Evolutionary conservation across 257 asterid genomes (phyloP), one percentile per base, ranked within the genome.

Genomic region (Petrea volubilis): DNA sequence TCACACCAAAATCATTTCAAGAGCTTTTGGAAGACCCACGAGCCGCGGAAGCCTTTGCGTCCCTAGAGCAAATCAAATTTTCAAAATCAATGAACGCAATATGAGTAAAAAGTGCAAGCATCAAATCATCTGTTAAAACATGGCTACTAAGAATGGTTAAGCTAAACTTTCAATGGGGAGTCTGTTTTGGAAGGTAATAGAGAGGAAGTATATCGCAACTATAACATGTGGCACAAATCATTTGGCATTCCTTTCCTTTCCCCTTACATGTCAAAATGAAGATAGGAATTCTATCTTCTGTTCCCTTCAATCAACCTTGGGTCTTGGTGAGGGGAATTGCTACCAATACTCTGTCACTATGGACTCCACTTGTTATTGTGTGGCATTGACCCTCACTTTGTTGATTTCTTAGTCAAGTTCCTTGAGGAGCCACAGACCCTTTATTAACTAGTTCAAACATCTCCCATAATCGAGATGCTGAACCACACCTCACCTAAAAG

Each of bases 31-130:
- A 59, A 86, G 82, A 64, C 94, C 91, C 51, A 87, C 88, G 41
- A 87, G 87, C 65, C 93, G 74, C 36, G 93, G 90, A 77, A 87
- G 90, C 68, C 88, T 76, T 61, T 87, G 88, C 13, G 90, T 87
- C 52, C 90, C 93, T 82, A 72, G 62, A 64, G 64, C 50, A 55
- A 80, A 62, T 38, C 58, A 41, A 38, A 33, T 4, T 15, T 68
- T 25, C 28, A 60, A 57, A 70, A 64, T 55, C 60, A 40, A 29
- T 57, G 28, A 64, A 38, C 15, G 17, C 27, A 38, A 46, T 46
- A 67, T 75, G 70, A 68, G 71, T 44, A 53, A 62, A 75, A 67
- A 43, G 36, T 41, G 21, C 51, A 64, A 20, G 31, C 40, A 72
- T 58, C 46, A n/a, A 25, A 69, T n/a, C 52, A 76, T 60, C 65